Conservation (phyloP, 768 basidiomycete genomes). For the Fibroporia radiculosa region DNA sequence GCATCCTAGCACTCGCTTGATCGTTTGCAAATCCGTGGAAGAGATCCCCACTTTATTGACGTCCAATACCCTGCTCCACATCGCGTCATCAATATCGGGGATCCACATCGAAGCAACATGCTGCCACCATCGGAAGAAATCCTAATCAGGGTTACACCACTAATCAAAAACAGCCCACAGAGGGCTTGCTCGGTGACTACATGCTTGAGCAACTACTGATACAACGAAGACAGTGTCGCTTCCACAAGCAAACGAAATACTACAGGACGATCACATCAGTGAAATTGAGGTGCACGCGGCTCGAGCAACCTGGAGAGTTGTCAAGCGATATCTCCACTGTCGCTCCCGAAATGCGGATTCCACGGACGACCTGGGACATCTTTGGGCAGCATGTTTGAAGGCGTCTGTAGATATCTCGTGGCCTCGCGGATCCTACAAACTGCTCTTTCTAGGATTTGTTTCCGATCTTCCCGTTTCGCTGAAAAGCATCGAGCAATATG, state of each 20-base stretch:
- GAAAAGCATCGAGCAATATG: not conserved
- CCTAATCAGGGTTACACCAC: not conserved
- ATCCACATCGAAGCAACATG: not conserved
- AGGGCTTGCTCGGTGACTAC: too few relatives aligned
- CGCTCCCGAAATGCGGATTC: not conserved
- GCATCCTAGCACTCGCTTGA: not conserved
- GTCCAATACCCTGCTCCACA: not conserved
- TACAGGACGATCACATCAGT: not conserved
- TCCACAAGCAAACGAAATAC: not conserved
- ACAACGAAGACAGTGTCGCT: not conserved
- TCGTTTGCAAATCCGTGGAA: not conserved
- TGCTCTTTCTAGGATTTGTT: slow-evolving; percentile 1
- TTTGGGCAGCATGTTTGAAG: not conserved
- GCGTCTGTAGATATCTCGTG: not conserved
- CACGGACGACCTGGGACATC: not conserved
- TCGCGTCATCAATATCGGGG: too few relatives aligned
- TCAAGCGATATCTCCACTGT: not conserved
- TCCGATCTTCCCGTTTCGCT: slow-evolving; percentile 4
- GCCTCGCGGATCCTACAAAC: not conserved
- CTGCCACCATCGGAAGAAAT: not conserved
- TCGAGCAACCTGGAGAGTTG: not conserved
- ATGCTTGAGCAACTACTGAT: too few relatives aligned
- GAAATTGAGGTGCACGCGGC: not conserved
- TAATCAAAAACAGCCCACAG: not conserved
- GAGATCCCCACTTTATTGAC: not conserved